These are phyloP conservation scores for Pythium pyrilobum DNA, from an alignment of 352 stramenopile genomes.

Conservation along the genomic window DNA sequence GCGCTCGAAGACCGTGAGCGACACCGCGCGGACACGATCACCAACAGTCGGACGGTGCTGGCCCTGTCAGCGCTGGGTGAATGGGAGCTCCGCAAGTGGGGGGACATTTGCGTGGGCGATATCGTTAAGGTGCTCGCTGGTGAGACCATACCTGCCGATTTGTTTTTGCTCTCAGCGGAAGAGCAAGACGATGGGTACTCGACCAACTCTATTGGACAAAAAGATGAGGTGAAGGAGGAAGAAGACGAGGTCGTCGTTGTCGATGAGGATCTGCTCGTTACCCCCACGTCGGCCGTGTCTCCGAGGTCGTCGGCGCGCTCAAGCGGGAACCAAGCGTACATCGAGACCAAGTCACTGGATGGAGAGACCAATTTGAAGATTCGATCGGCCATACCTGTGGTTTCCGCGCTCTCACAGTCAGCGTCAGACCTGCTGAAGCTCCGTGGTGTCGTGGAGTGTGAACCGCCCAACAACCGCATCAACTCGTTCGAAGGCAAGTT, in stretches of 20 bases:
- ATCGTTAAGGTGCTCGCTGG: constrained; percentile 71
- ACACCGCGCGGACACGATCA: constrained; percentile 61
- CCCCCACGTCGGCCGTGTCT: neutral
- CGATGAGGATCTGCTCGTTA: neutral
- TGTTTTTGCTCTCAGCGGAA: constrained; percentile 60
- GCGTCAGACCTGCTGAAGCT: constrained; percentile 32
- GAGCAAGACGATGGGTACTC: constrained; percentile 39
- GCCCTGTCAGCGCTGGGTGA: constrained; percentile 33
- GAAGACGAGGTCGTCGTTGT: neutral
- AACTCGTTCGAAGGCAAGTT: constrained; percentile 78
- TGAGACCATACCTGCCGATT: constrained; percentile 60
- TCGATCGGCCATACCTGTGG: constrained; percentile 55
- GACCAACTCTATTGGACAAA: constrained; percentile 10
- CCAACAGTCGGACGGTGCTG: constrained; percentile 61
- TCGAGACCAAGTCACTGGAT: constrained; percentile 83
- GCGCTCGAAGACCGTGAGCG: constrained; percentile 78
- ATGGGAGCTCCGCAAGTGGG: constrained; percentile 55
- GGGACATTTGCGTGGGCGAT: constrained; percentile 71
- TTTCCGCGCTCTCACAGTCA: constrained; percentile 27
- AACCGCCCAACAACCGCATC: constrained; percentile 82
- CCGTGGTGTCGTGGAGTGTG: constrained; percentile 57
- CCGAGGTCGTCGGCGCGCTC: neutral
- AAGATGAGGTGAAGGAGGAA: constrained; percentile 3
- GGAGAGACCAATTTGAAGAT: constrained; percentile 86
- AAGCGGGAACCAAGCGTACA: constrained; percentile 57